Evolutionary conservation across 108 stramenopile genomes (phyloP).

Genomic region (Cyclotella atomus): DNA sequence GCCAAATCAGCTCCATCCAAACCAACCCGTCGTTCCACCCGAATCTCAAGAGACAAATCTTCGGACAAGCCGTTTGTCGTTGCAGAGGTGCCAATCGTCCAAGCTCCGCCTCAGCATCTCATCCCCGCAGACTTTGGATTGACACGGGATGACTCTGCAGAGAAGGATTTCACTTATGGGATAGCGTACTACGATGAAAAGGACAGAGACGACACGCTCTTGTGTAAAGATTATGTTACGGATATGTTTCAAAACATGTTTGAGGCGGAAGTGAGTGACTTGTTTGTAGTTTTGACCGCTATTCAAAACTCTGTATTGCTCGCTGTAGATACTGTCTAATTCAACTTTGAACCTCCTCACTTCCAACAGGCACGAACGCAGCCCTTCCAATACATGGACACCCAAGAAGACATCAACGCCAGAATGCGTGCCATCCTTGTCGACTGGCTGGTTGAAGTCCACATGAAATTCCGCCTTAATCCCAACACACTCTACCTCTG

Average conservation of each 20-base stretch:
- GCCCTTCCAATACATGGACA: constrained; percentile 69
- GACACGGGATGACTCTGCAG: constrained; percentile 25
- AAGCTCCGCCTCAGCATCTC: constrained; percentile 9
- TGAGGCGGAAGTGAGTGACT: constrained; percentile 66
- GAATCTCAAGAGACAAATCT: constrained; percentile 1
- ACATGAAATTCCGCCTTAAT: constrained; percentile 90
- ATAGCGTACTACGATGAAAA: constrained; percentile 50
- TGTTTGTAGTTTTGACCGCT: not conserved
- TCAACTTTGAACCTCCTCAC: not conserved
- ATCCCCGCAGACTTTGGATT: constrained; percentile 46
- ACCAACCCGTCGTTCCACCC: constrained; percentile 2
- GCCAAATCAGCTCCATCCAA: not conserved
- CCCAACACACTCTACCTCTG: constrained; percentile 88
- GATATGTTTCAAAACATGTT: constrained; percentile 85
- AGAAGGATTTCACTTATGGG: constrained; percentile 38
- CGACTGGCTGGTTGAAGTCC: constrained; percentile 96
- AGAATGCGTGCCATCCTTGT: constrained; percentile 91
- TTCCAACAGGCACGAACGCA: constrained; percentile 15
- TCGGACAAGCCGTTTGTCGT: not conserved
- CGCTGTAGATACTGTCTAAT: no score
- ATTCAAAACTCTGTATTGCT: not conserved
- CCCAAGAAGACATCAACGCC: constrained; percentile 83
- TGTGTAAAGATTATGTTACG: constrained; percentile 69
- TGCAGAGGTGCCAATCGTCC: constrained; percentile 11
- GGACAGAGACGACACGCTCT: constrained; percentile 29